phyloP scores from a whole-genome alignment of 2,329 filamentous ascomycete genomes.

The Westerdykella aurantiaca region DNA sequence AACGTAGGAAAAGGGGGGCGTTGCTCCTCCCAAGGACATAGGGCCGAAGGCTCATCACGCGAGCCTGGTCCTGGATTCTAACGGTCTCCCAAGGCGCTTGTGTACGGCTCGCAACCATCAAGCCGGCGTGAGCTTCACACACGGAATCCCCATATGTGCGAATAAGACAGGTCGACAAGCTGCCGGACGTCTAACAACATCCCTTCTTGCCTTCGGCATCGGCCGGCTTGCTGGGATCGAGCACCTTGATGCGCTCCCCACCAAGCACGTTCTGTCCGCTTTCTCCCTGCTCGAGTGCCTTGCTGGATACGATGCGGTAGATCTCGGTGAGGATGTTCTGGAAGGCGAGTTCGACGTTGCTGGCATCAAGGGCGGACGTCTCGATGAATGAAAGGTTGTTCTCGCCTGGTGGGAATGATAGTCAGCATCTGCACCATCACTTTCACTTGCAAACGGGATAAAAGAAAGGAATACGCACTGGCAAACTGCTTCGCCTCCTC shows the following conservation, averaged over 20 bases:
- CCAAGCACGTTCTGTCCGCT: constrained; percentile 72
- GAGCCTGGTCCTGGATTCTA: too few relatives aligned
- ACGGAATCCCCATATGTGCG: too few relatives aligned
- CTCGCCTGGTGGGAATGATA: constrained; percentile 58
- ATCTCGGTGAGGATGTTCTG: constrained; percentile 99
- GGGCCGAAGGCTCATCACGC: too few relatives aligned
- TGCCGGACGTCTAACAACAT: constrained; percentile 60
- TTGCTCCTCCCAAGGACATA: too few relatives aligned
- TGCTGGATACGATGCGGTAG: constrained; percentile 98
- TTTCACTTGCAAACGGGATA: constrained; percentile 3
- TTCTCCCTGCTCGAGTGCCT: constrained; percentile 88
- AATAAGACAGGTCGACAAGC: background rate
- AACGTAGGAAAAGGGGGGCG: too few relatives aligned
- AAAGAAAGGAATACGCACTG: constrained; percentile 52
- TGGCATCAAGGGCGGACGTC: constrained; percentile 96
- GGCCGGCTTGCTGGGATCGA: constrained; percentile 80
- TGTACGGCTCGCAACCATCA: too few relatives aligned
- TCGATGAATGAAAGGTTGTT: constrained; percentile 99
- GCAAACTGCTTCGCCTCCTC: constrained; percentile 98
- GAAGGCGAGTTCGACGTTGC: constrained; percentile 98
- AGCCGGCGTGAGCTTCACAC: too few relatives aligned
- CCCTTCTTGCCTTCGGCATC: constrained; percentile 73
- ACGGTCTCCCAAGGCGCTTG: too few relatives aligned
- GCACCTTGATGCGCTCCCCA: constrained; percentile 60
- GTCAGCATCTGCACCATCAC: constrained; percentile 8